phyloP scores from a whole-genome alignment of 371 early-diverging fungal genomes.

The Lichtheimia ornata region DNA sequence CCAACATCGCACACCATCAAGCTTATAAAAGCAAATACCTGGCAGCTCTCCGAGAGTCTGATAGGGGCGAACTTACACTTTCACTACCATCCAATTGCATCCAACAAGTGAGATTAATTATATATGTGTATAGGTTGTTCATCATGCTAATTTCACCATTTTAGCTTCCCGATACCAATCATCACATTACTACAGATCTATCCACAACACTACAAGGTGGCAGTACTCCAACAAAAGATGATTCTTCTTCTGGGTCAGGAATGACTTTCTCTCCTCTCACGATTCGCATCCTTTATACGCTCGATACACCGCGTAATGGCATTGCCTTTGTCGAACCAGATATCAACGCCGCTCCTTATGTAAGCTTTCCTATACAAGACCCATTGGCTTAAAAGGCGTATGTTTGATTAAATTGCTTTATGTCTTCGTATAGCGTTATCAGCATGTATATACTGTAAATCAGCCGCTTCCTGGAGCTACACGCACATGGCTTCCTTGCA shows the following conservation, averaged over 20 bases:
- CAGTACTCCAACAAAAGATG: too few relatives aligned
- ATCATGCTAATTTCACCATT: too few relatives aligned
- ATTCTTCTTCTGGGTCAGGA: neutral
- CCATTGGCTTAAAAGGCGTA: too few relatives aligned
- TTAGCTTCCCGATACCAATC: too few relatives aligned
- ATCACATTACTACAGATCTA: too few relatives aligned
- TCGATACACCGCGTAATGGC: constrained; percentile 56
- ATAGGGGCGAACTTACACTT: constrained; percentile 70
- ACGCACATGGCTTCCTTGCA: constrained; percentile 88
- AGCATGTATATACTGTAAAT: constrained; percentile 80
- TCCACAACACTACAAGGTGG: too few relatives aligned
- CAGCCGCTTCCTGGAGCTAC: constrained; percentile 75
- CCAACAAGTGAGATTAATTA: constrained; percentile 26
- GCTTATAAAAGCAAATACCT: constrained; percentile 61
- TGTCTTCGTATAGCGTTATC: constrained; percentile 42
- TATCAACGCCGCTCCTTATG: constrained; percentile 57
- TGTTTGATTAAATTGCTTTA: neutral
- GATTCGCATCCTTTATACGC: constrained; percentile 53
- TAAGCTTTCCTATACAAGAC: constrained; percentile 22
- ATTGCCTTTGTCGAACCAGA: constrained; percentile 64
- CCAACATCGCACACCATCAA: constrained; percentile 57
- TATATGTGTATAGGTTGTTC: too few relatives aligned
- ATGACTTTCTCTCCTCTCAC: constrained; percentile 40
- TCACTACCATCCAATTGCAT: constrained; percentile 57
- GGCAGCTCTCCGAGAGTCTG: constrained; percentile 59